These are phyloP conservation scores for Dothiorella sarmentorum DNA, from an alignment of 2,329 filamentous ascomycete genomes.

Conservation along the genomic window DNA sequence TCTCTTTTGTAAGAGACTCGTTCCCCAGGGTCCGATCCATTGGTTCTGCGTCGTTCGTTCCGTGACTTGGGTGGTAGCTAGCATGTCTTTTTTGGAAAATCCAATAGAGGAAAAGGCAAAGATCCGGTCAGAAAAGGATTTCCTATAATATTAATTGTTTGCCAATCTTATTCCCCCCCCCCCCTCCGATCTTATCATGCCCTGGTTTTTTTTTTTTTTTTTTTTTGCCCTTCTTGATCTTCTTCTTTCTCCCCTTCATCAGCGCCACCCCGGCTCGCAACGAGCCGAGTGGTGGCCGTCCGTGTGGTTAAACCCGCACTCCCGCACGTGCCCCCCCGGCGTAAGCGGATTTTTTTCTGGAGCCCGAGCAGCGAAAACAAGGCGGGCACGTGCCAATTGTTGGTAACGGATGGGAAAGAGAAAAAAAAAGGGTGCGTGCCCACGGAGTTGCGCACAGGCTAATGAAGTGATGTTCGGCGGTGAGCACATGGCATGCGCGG, in stretches of 20 bases:
- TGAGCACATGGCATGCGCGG: background rate
- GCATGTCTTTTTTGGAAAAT: too few relatives aligned
- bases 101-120: too few relatives aligned
- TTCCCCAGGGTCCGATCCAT: background rate
- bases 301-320: constrained; percentile 2
- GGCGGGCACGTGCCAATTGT: constrained; percentile 1
- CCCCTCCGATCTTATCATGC: too few relatives aligned
- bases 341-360: background rate
- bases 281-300: background rate
- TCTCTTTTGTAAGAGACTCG: background rate
- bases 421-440: background rate
- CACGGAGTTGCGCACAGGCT: background rate
- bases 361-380: background rate
- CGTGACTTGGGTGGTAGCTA: too few relatives aligned
- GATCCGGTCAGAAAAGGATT: too few relatives aligned
- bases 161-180: too few relatives aligned
- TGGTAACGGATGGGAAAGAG: too few relatives aligned
- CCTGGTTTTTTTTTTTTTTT: background rate
- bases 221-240: background rate
- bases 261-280: background rate
- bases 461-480: constrained; percentile 13
- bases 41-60: background rate
- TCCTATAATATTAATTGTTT: background rate
- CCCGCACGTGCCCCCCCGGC: background rate
- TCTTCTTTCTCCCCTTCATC: background rate